A percentile compares a stretch with the other conserved stretches of the same genome.
phyloP scores from a whole-genome alignment of 345 rosid genomes.

The Gossypium bickii region DNA sequence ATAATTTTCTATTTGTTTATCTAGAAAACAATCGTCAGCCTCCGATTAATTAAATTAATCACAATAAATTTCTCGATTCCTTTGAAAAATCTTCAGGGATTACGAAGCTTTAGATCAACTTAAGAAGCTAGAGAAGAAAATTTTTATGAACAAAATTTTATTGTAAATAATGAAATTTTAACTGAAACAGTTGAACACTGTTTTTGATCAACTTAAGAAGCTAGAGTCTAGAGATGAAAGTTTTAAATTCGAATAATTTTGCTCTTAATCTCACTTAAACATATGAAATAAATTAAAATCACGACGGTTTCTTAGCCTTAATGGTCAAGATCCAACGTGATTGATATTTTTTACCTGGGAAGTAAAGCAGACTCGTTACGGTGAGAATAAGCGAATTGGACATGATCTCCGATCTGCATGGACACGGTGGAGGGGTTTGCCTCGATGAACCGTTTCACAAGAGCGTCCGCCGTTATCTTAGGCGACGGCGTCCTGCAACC shows the following conservation, averaged over 20 bases:
- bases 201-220: background rate
- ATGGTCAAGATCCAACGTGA: background rate
- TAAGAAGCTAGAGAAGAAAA: background rate
- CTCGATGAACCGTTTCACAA: constrained; percentile 59
- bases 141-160: background rate
- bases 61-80: background rate
- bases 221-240: background rate
- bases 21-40: background rate
- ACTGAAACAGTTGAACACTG: background rate
- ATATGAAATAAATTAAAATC: background rate
- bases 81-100: background rate
- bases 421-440: constrained; percentile 59
- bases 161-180: background rate
- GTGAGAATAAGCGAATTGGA: constrained; percentile 72
- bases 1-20: background rate
- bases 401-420: constrained; percentile 63
- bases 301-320: background rate
- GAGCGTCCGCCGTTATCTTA: constrained; percentile 54
- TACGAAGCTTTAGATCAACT: background rate
- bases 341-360: constrained; percentile 56
- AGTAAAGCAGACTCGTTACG: constrained; percentile 56
- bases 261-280: background rate
- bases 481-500: constrained; percentile 96
- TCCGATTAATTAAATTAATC: background rate
- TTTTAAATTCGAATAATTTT: background rate